A percentile compares a stretch with the other conserved stretches of the same genome.
phyloP scores from a whole-genome alignment of 2,329 filamentous ascomycete species.

The Penicillium sp. region DNA sequence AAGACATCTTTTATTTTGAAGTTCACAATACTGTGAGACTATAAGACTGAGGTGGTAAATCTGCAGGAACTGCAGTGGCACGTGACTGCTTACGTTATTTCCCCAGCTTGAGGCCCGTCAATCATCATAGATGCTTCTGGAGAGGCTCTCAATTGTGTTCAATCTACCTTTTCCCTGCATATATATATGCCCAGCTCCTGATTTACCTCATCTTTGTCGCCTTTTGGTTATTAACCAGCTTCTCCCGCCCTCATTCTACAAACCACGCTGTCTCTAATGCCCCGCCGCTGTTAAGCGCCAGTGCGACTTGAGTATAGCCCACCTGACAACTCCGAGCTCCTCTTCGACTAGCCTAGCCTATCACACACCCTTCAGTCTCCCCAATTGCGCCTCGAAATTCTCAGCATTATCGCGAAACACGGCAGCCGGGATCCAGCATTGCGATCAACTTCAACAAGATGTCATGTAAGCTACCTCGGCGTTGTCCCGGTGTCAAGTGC shows the following conservation, averaged over 20 bases:
- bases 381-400: constrained; percentile 1
- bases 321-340: constrained; percentile 20
- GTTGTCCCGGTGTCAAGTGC: constrained; percentile 22
- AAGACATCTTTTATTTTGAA: too few relatives aligned
- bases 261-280: constrained; percentile 25
- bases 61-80: not conserved
- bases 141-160: constrained; percentile 8
- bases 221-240: not conserved
- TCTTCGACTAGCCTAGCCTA: not conserved
- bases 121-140: constrained; percentile 8
- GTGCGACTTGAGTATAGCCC: constrained; percentile 30
- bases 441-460: constrained; percentile 27
- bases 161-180: constrained; percentile 1
- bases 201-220: not conserved
- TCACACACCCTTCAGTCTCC: not conserved
- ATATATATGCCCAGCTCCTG: not conserved
- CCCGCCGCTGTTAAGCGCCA: constrained; percentile 44
- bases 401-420: not conserved
- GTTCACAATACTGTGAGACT: too few relatives aligned
- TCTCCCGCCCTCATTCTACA: constrained; percentile 5
- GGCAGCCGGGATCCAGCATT: not conserved
- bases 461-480: constrained; percentile 38
- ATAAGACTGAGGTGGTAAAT: too few relatives aligned
- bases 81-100: constrained; percentile 9
- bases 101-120: constrained; percentile 6